Conservation (phyloP, 2,329 filamentous ascomycete genomes). For the Magnaporthiopsis incrustans region DNA sequence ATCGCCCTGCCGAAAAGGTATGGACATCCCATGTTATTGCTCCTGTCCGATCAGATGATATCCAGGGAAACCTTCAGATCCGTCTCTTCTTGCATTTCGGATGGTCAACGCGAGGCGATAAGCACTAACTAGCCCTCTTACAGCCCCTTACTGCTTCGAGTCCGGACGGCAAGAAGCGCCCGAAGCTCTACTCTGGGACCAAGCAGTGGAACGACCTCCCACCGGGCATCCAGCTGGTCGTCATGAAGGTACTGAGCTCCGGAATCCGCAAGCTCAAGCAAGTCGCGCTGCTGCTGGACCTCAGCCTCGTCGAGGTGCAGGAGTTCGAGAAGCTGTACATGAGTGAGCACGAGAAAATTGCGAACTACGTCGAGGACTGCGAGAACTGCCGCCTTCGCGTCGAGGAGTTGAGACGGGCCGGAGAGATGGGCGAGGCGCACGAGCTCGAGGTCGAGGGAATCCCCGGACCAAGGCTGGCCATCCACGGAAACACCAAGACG, state of each 20-base stretch:
- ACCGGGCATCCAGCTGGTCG: constrained; percentile 12
- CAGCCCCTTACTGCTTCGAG: no score
- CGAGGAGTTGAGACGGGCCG: not conserved
- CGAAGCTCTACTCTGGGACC: no score
- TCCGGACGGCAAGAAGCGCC: no score
- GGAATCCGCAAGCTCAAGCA: constrained; percentile 5
- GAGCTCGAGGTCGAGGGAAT: not conserved
- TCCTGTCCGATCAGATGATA: no score
- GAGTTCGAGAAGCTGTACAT: constrained; percentile 11
- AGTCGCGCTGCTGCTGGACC: constrained; percentile 6
- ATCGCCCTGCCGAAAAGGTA: no score
- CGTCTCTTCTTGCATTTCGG: no score
- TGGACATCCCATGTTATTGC: no score
- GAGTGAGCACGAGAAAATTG: constrained; percentile 6
- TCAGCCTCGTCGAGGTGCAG: constrained; percentile 5
- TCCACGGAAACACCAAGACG: constrained; percentile 9
- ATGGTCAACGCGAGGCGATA: no score
- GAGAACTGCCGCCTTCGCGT: not conserved
- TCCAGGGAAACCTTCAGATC: no score
- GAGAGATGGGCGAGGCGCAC: not conserved
- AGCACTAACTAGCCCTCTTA: no score
- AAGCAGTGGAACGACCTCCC: constrained; percentile 7
- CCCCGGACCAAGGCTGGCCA: not conserved
- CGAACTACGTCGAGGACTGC: not conserved
- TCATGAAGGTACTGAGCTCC: constrained; percentile 12